Base-by-base conservation (phyloP, 441 rosid species). In the Bocquillonia castaneifolia region DNA sequence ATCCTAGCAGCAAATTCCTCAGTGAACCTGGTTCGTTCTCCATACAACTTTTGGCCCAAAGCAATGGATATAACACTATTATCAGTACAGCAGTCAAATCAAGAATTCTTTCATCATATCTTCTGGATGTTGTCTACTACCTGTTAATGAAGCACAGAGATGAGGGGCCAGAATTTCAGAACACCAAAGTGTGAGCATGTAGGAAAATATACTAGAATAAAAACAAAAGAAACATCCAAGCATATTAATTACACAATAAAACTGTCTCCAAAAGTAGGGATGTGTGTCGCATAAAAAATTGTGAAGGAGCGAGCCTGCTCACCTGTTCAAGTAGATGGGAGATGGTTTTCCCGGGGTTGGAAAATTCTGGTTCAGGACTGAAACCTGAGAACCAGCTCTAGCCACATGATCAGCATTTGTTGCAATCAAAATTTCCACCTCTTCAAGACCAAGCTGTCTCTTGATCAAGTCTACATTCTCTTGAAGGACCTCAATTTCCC, bases 301-400 rank as follows among this genome's bases (percentile, higher is more conserved):
- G 53, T 22, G 64, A 23, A n/a, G 0, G 6, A 25, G 32, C 39
- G 9, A 62, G 26, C 56, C 12, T 2, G 63, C 67, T 80, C 76
- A 87, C 85, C 84, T 73, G 64, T 79, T 62, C 64, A 91, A 37
- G 81, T 88, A 89, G 78, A 93, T 80, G 59, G 93, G 90, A 3
- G 94, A 86, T 42, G 96, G 97, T 50, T 71, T 77, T 36, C 96
- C 98, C 29, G 98, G 98, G 40, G 92, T 77, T 1, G 98, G 92
- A 76, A 91, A 90, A 79, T 79, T 89, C 74, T 83, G 87, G 31
- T 70, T 67, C 78, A 93, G 72, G 44, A 88, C 76, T 0, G 90
- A 74, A 22, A 69, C 86, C 45, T 72, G 77, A 40, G 78, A n/a
- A 61, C 96, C 94, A 53, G 93, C 90, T 73, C 75, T 77, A 47